Evolutionary conservation across 495 filamentous ascomycete species (phyloP), one percentile per base, ranked within the genome.

Genomic region (Daldinia caldariorum): DNA sequence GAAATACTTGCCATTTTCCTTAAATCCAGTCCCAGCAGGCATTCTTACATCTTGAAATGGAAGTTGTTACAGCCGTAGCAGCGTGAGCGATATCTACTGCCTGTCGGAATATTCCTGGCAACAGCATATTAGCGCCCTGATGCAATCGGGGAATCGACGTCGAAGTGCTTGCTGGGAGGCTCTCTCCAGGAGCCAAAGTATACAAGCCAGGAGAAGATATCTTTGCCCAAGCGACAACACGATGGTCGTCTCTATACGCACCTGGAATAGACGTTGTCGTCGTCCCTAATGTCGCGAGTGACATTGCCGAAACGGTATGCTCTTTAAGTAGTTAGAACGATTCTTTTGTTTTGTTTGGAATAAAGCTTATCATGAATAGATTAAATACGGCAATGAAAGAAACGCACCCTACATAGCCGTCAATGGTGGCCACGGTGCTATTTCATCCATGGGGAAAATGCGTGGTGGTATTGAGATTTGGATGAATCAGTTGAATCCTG

Each of bases 391-490:
- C 6, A 83, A 83, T 62, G 58, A 68, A 58, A 49, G 79, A 32
- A 61, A 76, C n/a, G 18, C 86, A 0, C 79, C 83, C 0, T 87
- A 82, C 61, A 77, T 87, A 8, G 75, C 81, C 0, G 73, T 77
- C 35, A 80, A 74, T 60, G 78, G 81, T 34, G 79, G 71, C 8
- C 84, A 87, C 57, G 84, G 83, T 10, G 59, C 70, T 32, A 77
- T 76, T 26, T 74, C 69, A 20, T 76, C 76, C 0, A 63, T 85
- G 13, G 77, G 77, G 5, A 80, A 78, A 9, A 75, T 86, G 67
- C 31, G 77, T 12, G 57, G 79, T 56, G 84, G 83, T 7, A 81
- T 87, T 41, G 76, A 78, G 6, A 86, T 86, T 34, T 76, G 72
- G 61, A 37, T 86, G 60, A 69, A 66, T 34, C 67, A 79, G 51